These are phyloP conservation scores for Coelastrella sp. DNA, from an alignment of 139 green algal genomes.

Conservation along the genomic window DNA sequence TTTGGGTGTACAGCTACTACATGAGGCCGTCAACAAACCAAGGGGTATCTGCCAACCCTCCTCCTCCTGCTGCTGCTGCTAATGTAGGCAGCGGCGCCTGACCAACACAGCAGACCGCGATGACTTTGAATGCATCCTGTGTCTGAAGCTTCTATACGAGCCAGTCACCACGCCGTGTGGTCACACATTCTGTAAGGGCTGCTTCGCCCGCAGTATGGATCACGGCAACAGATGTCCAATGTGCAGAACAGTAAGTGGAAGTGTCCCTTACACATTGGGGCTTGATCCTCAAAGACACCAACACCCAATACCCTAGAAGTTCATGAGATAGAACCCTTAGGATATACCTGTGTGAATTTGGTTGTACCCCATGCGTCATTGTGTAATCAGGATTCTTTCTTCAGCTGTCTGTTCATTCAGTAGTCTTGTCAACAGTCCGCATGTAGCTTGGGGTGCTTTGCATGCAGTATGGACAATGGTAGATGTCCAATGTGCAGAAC, in stretches of 20 bases:
- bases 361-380: too few relatives aligned
- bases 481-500: slow-evolving; percentile 86
- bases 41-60: too few relatives aligned
- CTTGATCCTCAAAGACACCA: too few relatives aligned
- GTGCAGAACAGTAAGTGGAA: slow-evolving; percentile 77
- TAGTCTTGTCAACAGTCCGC: too few relatives aligned
- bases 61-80: too few relatives aligned
- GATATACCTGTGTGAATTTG: too few relatives aligned
- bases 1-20: too few relatives aligned
- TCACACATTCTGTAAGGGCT: slow-evolving; percentile 89
- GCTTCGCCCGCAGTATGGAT: slow-evolving; percentile 84
- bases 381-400: too few relatives aligned
- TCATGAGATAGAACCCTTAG: too few relatives aligned
- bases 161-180: slow-evolving; percentile 95
- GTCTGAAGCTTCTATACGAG: slow-evolving; percentile 90
- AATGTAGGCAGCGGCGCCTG: slow-evolving; percentile 48
- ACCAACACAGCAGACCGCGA: slow-evolving; percentile 52
- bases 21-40: too few relatives aligned
- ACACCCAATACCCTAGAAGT: too few relatives aligned
- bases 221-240: slow-evolving; percentile 84
- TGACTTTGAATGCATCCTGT: slow-evolving; percentile 91
- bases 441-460: slow-evolving; percentile 72
- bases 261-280: neutral
- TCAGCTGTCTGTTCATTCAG: too few relatives aligned
- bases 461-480: slow-evolving; percentile 81